Evolutionary conservation across 2,329 filamentous ascomycete genomes (phyloP).

Genomic region (Colletotrichum cuscutae): DNA sequence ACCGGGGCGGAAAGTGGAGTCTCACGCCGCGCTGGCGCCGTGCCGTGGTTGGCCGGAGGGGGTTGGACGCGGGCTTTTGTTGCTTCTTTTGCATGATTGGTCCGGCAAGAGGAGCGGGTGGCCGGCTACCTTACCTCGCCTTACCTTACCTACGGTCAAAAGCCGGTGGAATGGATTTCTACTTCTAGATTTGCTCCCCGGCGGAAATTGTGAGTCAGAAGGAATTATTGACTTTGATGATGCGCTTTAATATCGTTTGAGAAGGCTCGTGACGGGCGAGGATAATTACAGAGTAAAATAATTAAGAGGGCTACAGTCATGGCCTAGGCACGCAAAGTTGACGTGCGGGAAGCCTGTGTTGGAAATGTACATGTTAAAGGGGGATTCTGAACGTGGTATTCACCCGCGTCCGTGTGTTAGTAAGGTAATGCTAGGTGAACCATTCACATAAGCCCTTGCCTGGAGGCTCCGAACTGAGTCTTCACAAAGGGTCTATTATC

Average conservation of each 20-base stretch:
- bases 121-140: background rate
- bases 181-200: background rate
- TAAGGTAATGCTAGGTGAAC: background rate
- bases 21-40: background rate
- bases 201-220: background rate
- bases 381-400: no score
- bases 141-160: background rate
- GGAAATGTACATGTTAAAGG: no score
- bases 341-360: no score
- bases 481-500: background rate
- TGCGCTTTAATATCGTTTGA: no score
- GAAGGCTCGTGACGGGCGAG: no score
- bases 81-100: background rate
- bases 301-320: no score
- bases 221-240: background rate
- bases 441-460: slow-evolving; percentile 5
- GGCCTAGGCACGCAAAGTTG: no score
- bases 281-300: no score
- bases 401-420: no score
- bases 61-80: background rate
- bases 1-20: slow-evolving; percentile 23
- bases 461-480: background rate
- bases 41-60: slow-evolving; percentile 18
- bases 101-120: background rate
- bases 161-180: background rate